A percentile compares a stretch with the other conserved stretches of the same genome.
Conservation (phyloP, 345 rosid genomes). For the Aegle marmelos region DNA sequence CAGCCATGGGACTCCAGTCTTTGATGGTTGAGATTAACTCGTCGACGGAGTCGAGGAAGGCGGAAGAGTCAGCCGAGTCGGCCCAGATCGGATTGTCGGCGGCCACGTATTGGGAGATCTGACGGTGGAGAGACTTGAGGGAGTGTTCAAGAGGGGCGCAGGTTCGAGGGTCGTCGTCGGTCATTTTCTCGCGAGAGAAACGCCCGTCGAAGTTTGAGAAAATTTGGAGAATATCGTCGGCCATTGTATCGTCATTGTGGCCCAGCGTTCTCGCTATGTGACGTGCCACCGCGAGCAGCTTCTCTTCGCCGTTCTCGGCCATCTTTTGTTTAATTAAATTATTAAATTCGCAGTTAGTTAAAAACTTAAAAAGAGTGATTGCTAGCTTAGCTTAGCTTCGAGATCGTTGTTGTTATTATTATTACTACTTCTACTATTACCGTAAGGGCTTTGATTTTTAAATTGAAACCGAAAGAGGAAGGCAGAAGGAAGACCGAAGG, state of each 20-base stretch:
- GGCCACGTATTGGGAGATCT: constrained; percentile 68
- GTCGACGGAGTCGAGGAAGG: constrained; percentile 76
- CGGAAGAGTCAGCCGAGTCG: constrained; percentile 66
- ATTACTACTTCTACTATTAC: too few relatives aligned
- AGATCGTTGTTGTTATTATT: too few relatives aligned
- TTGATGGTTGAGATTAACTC: constrained; percentile 50
- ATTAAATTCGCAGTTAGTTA: too few relatives aligned
- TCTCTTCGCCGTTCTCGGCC: constrained; percentile 89
- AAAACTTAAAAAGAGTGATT: too few relatives aligned
- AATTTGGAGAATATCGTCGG: constrained; percentile 89
- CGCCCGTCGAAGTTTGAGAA: constrained; percentile 88
- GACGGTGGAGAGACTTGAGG: constrained; percentile 54
- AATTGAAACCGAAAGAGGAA: too few relatives aligned
- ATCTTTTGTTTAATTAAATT: neutral
- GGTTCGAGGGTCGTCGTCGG: constrained; percentile 38
- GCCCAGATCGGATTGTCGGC: constrained; percentile 78
- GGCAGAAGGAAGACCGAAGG: neutral
- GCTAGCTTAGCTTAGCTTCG: too few relatives aligned
- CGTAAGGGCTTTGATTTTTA: neutral
- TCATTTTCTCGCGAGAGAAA: constrained; percentile 77
- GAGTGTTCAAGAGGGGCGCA: constrained; percentile 49
- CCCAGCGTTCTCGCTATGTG: constrained; percentile 94
- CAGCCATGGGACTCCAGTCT: constrained; percentile 53
- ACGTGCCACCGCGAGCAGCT: constrained; percentile 78
- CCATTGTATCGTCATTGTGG: constrained; percentile 75